Percentiles rank a stretch among this genome's conserved stretches.
These are phyloP conservation scores for Chytriomyces hyalinus DNA, from an alignment of 192 early-diverging fungal genomes.

Conservation along the genomic window DNA sequence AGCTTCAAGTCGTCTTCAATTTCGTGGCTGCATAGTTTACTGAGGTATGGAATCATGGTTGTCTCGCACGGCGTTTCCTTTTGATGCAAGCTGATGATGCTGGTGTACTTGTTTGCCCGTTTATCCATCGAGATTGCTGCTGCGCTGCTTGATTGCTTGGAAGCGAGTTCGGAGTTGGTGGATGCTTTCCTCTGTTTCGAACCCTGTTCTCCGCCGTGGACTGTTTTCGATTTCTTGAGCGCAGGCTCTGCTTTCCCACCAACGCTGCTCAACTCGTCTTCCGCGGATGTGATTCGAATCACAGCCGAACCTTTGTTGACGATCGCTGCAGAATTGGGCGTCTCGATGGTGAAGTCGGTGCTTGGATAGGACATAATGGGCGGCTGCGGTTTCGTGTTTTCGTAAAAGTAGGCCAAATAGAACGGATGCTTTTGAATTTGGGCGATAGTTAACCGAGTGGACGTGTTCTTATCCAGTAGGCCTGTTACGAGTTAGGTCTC, in stretches of 20 bases:
- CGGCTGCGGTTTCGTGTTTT: constrained; percentile 12
- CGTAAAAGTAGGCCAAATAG: constrained; percentile 41
- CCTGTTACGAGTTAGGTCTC: constrained; percentile 11
- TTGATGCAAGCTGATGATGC: constrained; percentile 24
- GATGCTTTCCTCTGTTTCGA: too few relatives aligned
- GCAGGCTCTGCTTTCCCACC: too few relatives aligned
- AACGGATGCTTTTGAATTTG: constrained; percentile 54
- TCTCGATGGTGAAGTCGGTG: constrained; percentile 23
- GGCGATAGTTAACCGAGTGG: constrained; percentile 39
- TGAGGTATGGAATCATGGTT: constrained; percentile 58
- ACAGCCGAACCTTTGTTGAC: too few relatives aligned
- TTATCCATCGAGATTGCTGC: neutral
- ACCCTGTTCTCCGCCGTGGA: too few relatives aligned
- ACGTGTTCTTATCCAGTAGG: constrained; percentile 53
- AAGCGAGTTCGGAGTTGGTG: too few relatives aligned
- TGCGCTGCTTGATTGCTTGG: constrained; percentile 23
- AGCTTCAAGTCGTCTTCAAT: constrained; percentile 45
- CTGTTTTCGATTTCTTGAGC: too few relatives aligned
- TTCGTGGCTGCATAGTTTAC: constrained; percentile 52
- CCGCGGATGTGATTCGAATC: too few relatives aligned
- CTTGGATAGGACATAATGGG: constrained; percentile 47
- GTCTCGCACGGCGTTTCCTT: constrained; percentile 56
- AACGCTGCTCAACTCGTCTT: too few relatives aligned
- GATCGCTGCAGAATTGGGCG: neutral
- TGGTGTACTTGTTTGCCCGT: constrained; percentile 16